Conservation (phyloP, 2,329 filamentous ascomycete genomes). For the Colletotrichum noveboracense region DNA sequence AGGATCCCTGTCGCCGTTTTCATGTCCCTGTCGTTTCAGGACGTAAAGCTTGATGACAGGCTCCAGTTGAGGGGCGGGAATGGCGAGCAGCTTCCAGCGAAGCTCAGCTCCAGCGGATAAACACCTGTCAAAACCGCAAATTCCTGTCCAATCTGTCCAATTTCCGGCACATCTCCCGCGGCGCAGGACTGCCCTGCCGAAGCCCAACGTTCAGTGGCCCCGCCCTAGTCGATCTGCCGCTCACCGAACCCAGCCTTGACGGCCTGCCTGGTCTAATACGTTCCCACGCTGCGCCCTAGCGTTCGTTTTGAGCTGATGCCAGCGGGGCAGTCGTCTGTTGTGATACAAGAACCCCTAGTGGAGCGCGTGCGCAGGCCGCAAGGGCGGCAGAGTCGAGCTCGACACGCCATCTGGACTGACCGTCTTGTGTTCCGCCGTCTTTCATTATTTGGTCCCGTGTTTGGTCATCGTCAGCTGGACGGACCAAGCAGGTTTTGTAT, state of each 20-base stretch:
- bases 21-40: constrained; percentile 19
- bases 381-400: background rate
- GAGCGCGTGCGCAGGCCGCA: background rate
- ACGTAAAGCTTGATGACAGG: constrained; percentile 17
- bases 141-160: background rate
- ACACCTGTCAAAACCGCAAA: background rate
- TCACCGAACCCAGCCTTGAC: constrained; percentile 1
- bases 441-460: background rate
- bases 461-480: constrained; percentile 1
- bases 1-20: constrained; percentile 3
- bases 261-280: background rate
- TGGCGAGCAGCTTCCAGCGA: background rate
- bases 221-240: constrained; percentile 15
- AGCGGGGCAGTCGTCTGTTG: background rate
- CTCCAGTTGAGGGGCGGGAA: background rate
- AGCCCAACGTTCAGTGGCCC: constrained; percentile 3
- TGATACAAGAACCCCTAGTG: background rate
- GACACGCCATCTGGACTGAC: background rate
- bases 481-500: constrained; percentile 10
- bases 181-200: background rate
- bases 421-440: background rate
- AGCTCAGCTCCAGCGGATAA: background rate
- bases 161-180: background rate
- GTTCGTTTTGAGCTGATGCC: background rate
- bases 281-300: background rate